Evolutionary conservation across 1,284 basidiomycete genomes (phyloP).

Genomic region (Vanrija pseudolonga): DNA sequence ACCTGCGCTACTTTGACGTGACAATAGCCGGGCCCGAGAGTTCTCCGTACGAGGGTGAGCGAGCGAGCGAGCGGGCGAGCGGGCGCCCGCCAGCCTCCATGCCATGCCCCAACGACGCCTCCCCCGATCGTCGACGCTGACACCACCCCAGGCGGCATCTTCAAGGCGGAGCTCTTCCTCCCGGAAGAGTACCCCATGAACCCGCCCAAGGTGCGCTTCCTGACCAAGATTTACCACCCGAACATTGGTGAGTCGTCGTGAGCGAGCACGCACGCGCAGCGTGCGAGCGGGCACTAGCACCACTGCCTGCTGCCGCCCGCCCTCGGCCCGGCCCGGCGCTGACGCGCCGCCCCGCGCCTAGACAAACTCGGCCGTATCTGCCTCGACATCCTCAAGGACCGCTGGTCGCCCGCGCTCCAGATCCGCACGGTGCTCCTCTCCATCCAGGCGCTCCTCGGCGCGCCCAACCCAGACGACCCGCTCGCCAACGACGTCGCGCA

Average conservation of each 20-base stretch:
- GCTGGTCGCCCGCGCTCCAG: constrained; percentile 98
- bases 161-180: constrained; percentile 93
- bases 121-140: no score
- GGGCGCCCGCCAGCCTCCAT: no score
- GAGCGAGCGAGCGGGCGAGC: no score
- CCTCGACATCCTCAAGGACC: constrained; percentile 97
- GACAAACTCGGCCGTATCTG: constrained; percentile 98
- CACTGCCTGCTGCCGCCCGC: background rate
- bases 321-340: background rate
- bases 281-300: background rate
- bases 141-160: constrained; percentile 67
- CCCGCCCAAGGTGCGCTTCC: constrained; percentile 95
- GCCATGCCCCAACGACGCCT: no score
- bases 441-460: constrained; percentile 88
- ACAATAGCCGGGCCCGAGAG: constrained; percentile 90
- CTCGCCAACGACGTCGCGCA: constrained; percentile 86
- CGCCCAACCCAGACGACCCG: constrained; percentile 98
- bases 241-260: constrained; percentile 75
- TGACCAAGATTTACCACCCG: constrained; percentile 99
- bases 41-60: constrained; percentile 89
- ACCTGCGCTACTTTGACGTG: constrained; percentile 97
- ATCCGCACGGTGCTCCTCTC: constrained; percentile 97
- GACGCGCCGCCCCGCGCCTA: constrained; percentile 44
- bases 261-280: no score
- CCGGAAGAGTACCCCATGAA: constrained; percentile 99